Conservation (phyloP, 2,329 filamentous ascomycete species). For the Gaeumannomyces tritici region DNA sequence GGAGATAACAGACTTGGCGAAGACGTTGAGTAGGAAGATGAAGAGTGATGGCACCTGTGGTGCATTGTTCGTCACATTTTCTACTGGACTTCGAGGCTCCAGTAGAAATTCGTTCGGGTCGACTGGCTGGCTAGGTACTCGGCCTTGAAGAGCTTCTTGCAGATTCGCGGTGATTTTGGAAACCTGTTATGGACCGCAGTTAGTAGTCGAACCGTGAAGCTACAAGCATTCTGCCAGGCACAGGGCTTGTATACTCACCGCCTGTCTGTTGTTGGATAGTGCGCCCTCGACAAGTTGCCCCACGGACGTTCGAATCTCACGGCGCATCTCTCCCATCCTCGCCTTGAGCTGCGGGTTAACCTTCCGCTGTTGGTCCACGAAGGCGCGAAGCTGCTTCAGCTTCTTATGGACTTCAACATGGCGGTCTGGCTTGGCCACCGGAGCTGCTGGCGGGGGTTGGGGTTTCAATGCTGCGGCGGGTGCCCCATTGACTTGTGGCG, state of each 20-base stretch:
- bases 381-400: slow-evolving; percentile 47
- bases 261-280: slow-evolving; percentile 5
- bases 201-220: background rate
- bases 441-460: slow-evolving; percentile 3
- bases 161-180: slow-evolving; percentile 41
- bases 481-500: background rate
- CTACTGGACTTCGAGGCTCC: slow-evolving; percentile 25
- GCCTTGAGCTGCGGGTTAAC: slow-evolving; percentile 49
- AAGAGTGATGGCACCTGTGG: slow-evolving; percentile 45
- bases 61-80: slow-evolving; percentile 33
- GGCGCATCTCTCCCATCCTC: slow-evolving; percentile 60
- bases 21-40: slow-evolving; percentile 64
- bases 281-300: slow-evolving; percentile 60
- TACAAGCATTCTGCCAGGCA: background rate
- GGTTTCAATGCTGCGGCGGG: background rate
- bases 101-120: slow-evolving; percentile 44
- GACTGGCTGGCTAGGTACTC: slow-evolving; percentile 35
- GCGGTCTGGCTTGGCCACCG: slow-evolving; percentile 23
- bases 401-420: slow-evolving; percentile 54
- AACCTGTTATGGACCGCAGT: slow-evolving; percentile 21
- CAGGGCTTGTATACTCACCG: background rate
- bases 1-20: slow-evolving; percentile 57
- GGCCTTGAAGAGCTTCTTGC: slow-evolving; percentile 36
- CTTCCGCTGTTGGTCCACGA: slow-evolving; percentile 42
- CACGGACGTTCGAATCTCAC: slow-evolving; percentile 60